Base-by-base conservation (phyloP, 1,284 basidiomycete genomes). In the Phaffia rhodozyma region DNA sequence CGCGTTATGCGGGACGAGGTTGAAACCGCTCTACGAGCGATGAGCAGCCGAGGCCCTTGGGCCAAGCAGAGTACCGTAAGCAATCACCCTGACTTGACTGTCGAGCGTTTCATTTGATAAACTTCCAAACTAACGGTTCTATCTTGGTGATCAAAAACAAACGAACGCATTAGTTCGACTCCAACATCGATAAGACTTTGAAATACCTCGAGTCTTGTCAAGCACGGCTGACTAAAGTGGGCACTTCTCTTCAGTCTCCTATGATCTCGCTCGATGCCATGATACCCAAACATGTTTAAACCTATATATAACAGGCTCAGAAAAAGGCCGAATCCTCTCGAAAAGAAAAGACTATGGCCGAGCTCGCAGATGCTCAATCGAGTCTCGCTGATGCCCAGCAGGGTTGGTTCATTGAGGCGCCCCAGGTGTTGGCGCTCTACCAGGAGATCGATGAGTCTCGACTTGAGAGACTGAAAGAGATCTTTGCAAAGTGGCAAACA, bases 401-500 rank as follows among this genome's bases (percentile, higher is more conserved):
- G 27, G 60, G 60, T 5, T 66, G 60, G 60, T 20, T 62, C 27
- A 62, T 66, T 38, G 64, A 66, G 32, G 70, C 73, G 18, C 75
- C 75, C 1, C 71, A 71, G 67, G 71, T 74, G 20, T 75, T 73
- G 62, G 70, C 70, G 1, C 71, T 74, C 0, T 76, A 74, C 66
- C 76, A 77, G 60, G 57, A 69, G 9, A 66, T 75, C 23, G 75
- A 76, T 43, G 72, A 74, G 60, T 71, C 71, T 38, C 68, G 76
- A 18, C 66, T 77, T 27, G 68, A 68, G 5, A 66, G 66, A 16
- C 64, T 76, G 32, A 77, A 77, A 65, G 75, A 77, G 68, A 65
- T 75, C 27, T 63, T 72, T 13, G 73, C 76, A 13, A 70, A 75
- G 49, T 77, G 73, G 72, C 72, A 73, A 5, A 77, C 75, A 0